Evolutionary conservation across 805 yeast genomes (phyloP), one percentile per base, ranked within the genome.

Genomic region (Metschnikowia matae): DNA sequence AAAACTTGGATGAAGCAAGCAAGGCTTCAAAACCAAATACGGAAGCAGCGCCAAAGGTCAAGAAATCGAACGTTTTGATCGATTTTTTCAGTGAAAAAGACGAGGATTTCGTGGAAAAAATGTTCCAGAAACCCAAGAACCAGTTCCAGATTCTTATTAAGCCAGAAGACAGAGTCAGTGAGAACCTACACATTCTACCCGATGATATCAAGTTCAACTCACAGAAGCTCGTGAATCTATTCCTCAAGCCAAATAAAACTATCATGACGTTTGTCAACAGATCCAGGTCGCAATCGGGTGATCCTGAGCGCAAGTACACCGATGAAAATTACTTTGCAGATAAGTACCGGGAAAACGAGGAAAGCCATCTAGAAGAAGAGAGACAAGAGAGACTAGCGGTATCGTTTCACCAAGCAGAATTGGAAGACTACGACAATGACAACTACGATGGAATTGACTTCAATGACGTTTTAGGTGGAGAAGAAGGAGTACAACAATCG

Each of bases 251-350:
- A 2, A 62, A 63, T 11, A 73, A 73, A 47, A 64, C 73, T 37
- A 70, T 79, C 62, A 62, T 69, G 48, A 54, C 56, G 46, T 61
- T 61, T 37, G 40, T 56, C 14, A 38, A 39, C 11, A 50, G 36
- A 18, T 36, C 40, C 23, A 36, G 26, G 23, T 17, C 32, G n/a
- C 40, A 44, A 18, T 52, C 48, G 3, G 37, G 32, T 6, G 54
- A 55, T 33, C 17, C 41, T 8, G 66, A 51, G 7, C 33, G 54
- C 31, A 48, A 73, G 29, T 73, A 57, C 70, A 73, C 86, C 0
- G 90, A 87, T 60, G 88, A 84, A 53, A 75, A 80, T 33, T 85
- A 76, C 59, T 89, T 91, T 85, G 92, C 94, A 1, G 74, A 73
- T 32, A 82, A 78, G 58, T 85, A 83, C 63, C 40, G 43, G 33